A percentile compares a stretch with the other conserved stretches of the same genome.
phyloP scores from a whole-genome alignment of 2,329 filamentous ascomycete genomes.

The Hortaea werneckii region DNA sequence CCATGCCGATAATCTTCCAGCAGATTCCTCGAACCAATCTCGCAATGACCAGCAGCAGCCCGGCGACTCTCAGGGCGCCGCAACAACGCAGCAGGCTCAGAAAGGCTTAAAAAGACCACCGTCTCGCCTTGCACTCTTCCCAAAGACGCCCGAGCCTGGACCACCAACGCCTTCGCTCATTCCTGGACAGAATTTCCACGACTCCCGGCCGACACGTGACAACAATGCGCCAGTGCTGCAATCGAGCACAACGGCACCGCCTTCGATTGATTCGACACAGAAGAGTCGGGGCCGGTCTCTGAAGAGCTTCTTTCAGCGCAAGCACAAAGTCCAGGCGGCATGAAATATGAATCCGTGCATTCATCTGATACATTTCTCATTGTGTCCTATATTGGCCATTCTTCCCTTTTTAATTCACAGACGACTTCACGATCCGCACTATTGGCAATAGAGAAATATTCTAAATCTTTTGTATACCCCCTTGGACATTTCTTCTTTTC shows the following conservation, averaged over 20 bases:
- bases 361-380: neutral
- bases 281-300: conserved; percentile 1
- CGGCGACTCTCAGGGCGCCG: neutral
- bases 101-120: neutral
- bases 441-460: neutral
- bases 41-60: neutral
- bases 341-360: neutral
- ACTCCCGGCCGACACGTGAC: neutral
- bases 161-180: neutral
- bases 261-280: neutral
- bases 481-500: conserved; percentile 19
- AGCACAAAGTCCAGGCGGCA: neutral
- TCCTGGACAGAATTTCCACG: neutral
- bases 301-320: conserved; percentile 2
- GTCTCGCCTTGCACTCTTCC: neutral
- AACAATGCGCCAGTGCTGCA: neutral
- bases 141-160: neutral
- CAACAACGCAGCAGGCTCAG: neutral
- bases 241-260: neutral
- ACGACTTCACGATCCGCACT: neutral
- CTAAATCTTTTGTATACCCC: neutral
- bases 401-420: neutral
- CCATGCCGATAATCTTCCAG: neutral
- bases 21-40: conserved; percentile 1
- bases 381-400: neutral